These are phyloP conservation scores for Vaccinium vitisidaea DNA, from an alignment of 148 eudicot genomes.

Conservation along the genomic window DNA sequence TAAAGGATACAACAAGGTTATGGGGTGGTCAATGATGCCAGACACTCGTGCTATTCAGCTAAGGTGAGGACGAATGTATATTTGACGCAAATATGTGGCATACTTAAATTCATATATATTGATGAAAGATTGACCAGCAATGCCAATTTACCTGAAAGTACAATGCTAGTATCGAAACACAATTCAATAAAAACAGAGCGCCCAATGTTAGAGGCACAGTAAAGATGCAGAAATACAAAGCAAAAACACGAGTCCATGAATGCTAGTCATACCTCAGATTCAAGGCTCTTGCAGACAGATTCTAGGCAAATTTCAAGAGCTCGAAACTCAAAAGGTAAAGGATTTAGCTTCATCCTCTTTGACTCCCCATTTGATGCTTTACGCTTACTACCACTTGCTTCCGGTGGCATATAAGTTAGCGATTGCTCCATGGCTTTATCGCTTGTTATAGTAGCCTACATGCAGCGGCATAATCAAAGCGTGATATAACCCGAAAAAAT, in stretches of 20 bases:
- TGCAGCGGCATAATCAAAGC: background rate
- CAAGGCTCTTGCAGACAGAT: slow-evolving; percentile 11
- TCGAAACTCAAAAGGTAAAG: slow-evolving; percentile 9
- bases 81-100: background rate
- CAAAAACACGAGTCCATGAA: background rate
- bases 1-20: background rate
- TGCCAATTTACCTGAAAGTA: background rate
- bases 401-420: background rate
- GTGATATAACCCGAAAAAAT: background rate
- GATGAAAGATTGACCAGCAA: background rate
- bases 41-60: background rate
- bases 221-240: background rate
- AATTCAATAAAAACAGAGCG: background rate
- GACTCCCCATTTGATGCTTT: background rate
- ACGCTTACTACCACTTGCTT: background rate
- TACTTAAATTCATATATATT: background rate
- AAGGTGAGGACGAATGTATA: background rate
- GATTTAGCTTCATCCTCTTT: background rate
- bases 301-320: slow-evolving; percentile 14
- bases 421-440: background rate
- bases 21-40: background rate
- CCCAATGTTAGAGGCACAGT: background rate
- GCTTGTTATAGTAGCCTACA: slow-evolving; percentile 1
- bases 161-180: background rate
- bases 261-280: slow-evolving; percentile 9